Evolutionary conservation across 169 alveolate species (phyloP), one percentile per base, ranked within the genome.

Genomic region (Neospora caninum): DNA sequence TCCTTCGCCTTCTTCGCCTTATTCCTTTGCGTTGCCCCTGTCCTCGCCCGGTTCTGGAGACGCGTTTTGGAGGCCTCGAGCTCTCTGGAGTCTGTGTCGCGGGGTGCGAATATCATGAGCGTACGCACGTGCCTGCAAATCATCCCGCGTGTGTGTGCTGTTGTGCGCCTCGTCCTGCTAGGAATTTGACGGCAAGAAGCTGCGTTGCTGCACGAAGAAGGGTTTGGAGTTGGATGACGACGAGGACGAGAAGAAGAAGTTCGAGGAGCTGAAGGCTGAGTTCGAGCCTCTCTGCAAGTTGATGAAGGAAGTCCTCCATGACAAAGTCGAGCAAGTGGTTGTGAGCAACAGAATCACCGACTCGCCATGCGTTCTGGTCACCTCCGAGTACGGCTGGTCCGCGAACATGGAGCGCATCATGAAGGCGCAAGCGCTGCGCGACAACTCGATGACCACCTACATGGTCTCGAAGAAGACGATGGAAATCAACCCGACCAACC

Each of bases 371-470:
- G 99, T 99, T 38, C 96, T 99, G 80, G 99, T 99, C 78, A 99
- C 99, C 58, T 98, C 99, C 89, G 99, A 99, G 97, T 98, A 97
- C 97, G 99, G 99, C 88, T 99, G 99, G 99, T 98, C 99, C 91
- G 99, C 99, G 67, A 99, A 99, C 98, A 99, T 99, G 99, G 99
- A 99, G 96, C 98, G 99, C 95, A 99, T 99, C 97, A 99, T 99
- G 99, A 99, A 99, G 97, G 99, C 99, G 27, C 99, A 99, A 97
- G 99, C 99, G 43, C 99, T 99, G 43, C 98, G 99, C 96, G 99
- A 99, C 97, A 97, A 98, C 95, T 97, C 99, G 92, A 98, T 98
- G 99, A 98, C 99, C 29, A 92, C 98, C 97, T 94, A 93, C 89
- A 99, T 99, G 99, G 97, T 98, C 92, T 86, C 98, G 99, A 87